Evolutionary conservation across 2,329 filamentous ascomycete species (phyloP).

Genomic region (Ceratocystis albifundus): DNA sequence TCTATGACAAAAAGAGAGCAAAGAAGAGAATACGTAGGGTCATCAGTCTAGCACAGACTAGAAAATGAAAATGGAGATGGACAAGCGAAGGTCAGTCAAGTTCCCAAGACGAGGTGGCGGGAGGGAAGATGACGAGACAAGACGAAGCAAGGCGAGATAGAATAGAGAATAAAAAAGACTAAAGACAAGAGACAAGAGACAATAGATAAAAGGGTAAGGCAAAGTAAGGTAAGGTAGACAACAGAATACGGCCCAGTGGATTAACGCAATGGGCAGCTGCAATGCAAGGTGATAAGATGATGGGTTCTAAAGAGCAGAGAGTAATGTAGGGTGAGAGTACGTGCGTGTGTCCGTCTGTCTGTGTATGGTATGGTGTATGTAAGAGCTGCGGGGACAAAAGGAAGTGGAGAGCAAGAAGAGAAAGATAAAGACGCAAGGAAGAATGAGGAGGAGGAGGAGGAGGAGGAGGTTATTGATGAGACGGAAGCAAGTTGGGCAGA

Average conservation of each 20-base stretch:
- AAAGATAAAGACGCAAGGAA: slow-evolving; percentile 1
- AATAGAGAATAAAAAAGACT: slow-evolving; percentile 6
- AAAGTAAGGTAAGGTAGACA: background rate
- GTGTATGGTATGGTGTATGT: background rate
- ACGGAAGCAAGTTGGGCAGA: background rate
- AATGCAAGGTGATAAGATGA: slow-evolving; percentile 21
- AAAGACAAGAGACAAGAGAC: no score
- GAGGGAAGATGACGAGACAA: background rate
- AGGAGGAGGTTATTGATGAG: background rate
- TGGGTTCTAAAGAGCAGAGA: slow-evolving; percentile 15
- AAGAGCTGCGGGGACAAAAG: slow-evolving; percentile 1
- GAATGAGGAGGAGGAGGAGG: no score
- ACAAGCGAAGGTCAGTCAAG: slow-evolving; percentile 1
- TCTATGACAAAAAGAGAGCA: slow-evolving; percentile 2
- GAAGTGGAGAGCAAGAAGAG: slow-evolving; percentile 14
- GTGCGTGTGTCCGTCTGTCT: background rate
- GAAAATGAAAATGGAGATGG: background rate
- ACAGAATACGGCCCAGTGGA: slow-evolving; percentile 10
- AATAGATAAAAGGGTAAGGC: background rate
- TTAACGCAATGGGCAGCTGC: slow-evolving; percentile 16
- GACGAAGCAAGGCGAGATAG: background rate
- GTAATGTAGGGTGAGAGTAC: background rate
- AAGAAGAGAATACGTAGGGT: background rate
- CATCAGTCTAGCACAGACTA: background rate
- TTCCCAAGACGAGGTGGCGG: background rate